Base-by-base conservation (phyloP, 1,284 basidiomycete species). In the Ganoderma resinaceum region DNA sequence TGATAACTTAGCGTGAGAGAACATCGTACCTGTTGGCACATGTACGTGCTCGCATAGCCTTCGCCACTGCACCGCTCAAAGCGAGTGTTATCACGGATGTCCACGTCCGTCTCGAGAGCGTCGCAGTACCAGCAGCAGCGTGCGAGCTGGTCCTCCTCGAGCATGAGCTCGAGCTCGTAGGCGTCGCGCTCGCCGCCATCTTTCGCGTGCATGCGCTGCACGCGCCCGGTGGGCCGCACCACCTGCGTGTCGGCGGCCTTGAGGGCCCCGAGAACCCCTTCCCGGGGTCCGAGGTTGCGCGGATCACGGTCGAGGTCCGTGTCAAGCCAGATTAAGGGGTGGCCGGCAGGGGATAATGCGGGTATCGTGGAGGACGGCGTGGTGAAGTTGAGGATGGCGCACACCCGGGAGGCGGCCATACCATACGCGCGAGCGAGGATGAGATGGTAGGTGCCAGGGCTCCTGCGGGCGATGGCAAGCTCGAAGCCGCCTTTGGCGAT, bases 251-350 rank as follows among this genome's bases (percentile, higher is more conserved):
- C 61, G 29, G 61, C 61, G 29, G 61, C 61, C 35, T n/a, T 4
- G 26, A 62, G 42, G 2, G 61, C 61, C 1, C 29, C 61, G 14
- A 62, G 61, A 26, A 62, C 42, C 1, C 61, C 61, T 42, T 35
- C 20, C 3, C 42, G 3, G 40, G 42, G 42, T 6, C 29, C 40
- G 31, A 62, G 61, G 33, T 49, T 33, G 61, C n/a, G 61, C 40
- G 23, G 60, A n/a, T 42, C 23, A n/a, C 61, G 61, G 29, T 62
- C 61, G 18, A 62, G 40, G 61, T 62, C 61, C 29, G 42, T 29
- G 42, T 62, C 61, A 43, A 62, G 61, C 61, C 61, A 62, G 61
- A 62, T 62, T 29, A 62, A 38, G n/a, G 61, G 61, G 43, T 33
- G 61, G 8, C 42, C 61, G 40, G 40, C 7, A 7, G 61, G 9